A percentile compares a stretch with the other conserved stretches of the same genome.
Conservation (phyloP, 441 rosid species). For the Corymbia citriodora region DNA sequence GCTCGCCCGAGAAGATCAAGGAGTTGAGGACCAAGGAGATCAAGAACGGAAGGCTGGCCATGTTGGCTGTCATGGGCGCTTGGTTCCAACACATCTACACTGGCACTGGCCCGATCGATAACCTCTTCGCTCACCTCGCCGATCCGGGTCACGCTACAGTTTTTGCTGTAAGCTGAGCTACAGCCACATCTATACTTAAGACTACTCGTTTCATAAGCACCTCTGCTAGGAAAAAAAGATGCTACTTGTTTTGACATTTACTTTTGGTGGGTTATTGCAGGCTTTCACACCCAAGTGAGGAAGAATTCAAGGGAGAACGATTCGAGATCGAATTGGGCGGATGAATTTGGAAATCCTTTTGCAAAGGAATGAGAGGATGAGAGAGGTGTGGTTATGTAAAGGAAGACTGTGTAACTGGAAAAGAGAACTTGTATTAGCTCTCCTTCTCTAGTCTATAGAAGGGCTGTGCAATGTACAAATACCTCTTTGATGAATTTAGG, state of each 20-base stretch:
- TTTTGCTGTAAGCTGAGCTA: conserved; percentile 58
- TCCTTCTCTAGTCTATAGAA: conserved; percentile 16
- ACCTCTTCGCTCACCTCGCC: conserved; percentile 92
- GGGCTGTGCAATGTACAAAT: conserved; percentile 32
- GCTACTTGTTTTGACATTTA: background rate
- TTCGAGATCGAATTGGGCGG: background rate
- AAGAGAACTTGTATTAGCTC: conserved; percentile 15
- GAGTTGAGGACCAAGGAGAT: conserved; percentile 94
- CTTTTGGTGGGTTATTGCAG: conserved; percentile 23
- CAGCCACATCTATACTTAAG: background rate
- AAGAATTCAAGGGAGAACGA: background rate
- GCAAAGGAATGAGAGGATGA: conserved; percentile 9
- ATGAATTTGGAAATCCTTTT: background rate
- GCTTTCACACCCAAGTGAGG: conserved; percentile 86
- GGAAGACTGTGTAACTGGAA: conserved; percentile 11
- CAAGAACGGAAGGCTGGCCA: conserved; percentile 89
- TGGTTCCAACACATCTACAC: conserved; percentile 99
- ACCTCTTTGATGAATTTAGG: conserved; percentile 4
- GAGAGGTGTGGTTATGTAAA: conserved; percentile 6
- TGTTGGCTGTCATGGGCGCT: conserved; percentile 98
- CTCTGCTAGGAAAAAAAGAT: background rate
- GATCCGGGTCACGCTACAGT: conserved; percentile 97
- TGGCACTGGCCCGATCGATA: conserved; percentile 93
- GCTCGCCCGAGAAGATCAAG: conserved; percentile 73
- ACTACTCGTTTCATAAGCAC: background rate